Conservation (phyloP, 345 rosid genomes). For the Linum usitatissimum region DNA sequence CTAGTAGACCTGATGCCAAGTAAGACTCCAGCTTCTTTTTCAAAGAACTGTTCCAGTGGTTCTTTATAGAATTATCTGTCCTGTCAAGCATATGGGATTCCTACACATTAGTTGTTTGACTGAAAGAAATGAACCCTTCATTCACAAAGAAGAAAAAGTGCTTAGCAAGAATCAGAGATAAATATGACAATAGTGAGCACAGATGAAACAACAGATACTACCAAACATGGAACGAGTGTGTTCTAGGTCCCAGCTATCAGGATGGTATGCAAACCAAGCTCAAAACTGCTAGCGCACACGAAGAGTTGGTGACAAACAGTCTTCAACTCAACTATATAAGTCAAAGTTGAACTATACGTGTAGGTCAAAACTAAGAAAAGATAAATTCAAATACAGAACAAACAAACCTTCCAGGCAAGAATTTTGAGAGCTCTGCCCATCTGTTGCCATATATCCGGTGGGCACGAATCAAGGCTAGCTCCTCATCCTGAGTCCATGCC, state of each 20-base stretch:
- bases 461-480: constrained; percentile 4
- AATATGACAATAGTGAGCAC: too few species aligned
- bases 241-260: too few species aligned
- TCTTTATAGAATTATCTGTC: constrained; percentile 18
- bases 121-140: background rate
- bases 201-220: too few species aligned
- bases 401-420: constrained; percentile 15
- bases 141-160: too few species aligned
- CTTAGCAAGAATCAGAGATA: too few species aligned
- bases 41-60: constrained; percentile 19
- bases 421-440: constrained; percentile 16
- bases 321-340: background rate
- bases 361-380: background rate
- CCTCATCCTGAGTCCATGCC: constrained; percentile 19
- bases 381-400: background rate
- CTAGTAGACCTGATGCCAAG: constrained; percentile 77
- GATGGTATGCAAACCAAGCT: too few species aligned
- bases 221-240: too few species aligned
- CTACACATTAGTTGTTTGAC: background rate
- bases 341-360: background rate
- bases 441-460: constrained; percentile 13
- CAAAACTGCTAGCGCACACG: too few species aligned
- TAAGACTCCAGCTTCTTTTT: constrained; percentile 17
- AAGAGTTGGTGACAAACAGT: too few species aligned
- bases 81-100: constrained; percentile 2